Evolutionary conservation across 345 rosid species (phyloP), one percentile per base, ranked within the genome.

Genomic region (Punica granatum): DNA sequence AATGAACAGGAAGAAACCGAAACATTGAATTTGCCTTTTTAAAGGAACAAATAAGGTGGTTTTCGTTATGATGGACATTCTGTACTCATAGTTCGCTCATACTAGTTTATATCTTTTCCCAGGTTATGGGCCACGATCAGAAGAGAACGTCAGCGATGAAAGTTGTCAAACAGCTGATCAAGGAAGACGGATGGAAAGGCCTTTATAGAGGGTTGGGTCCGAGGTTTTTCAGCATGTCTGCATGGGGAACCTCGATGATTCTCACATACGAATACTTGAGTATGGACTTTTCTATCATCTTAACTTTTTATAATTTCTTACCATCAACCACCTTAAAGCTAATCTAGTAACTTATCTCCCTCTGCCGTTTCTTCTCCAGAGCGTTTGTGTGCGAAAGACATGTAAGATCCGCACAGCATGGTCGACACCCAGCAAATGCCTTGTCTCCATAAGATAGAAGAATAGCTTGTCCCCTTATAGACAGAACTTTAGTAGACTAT

Each of bases 181-280:
- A 85, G 73, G 96, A 92, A 67, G 92, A 92, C 70, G 97, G 99
- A n/a, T 92, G 96, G 93, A 83, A 80, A 75, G 99, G 98, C 56
- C 77, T 95, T 48, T 90, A 95, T 64, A 81, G 92, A 79, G 99
- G 99, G 61, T 71, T 90, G 68, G 98, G 98, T 48, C 98, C 99
- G 25, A 84, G 99, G 78, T 88, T 95, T 77, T 81, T 95, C 85
- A 90, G 96, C 83, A 95, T 86, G 92, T 95, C 99, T 19, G 93
- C 98, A 66, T 89, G 99, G 99, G 99, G 98, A 84, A 92, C 99
- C 69, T 82, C 99, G 1, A 90, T 95, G 99, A 95, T 95, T 69
- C 69, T 91, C 76, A 78, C 98, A 65, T 95, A 95, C 60, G 99
- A 95, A 75, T 95, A 95, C 80, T 79, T 95, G 78, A 95, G 99